Evolutionary conservation across 1,284 basidiomycete genomes (phyloP).

Genomic region (Sanghuangporus baumii): DNA sequence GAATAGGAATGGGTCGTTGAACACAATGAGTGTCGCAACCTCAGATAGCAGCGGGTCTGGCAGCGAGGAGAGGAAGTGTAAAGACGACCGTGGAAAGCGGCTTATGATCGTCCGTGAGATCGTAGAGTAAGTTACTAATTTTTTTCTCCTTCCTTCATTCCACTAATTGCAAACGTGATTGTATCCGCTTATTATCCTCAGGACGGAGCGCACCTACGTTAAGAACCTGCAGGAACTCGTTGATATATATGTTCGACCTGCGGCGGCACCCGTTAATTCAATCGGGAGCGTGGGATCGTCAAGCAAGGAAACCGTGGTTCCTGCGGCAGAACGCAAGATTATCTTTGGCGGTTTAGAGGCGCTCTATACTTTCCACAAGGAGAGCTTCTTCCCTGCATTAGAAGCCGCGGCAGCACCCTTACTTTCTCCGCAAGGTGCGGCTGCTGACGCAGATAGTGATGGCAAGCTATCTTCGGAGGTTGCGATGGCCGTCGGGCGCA

Average conservation of each 20-base stretch:
- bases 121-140: slow-evolving; percentile 56
- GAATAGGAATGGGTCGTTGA: slow-evolving; percentile 51
- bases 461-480: slow-evolving; percentile 71
- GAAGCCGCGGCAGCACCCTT: slow-evolving; percentile 70
- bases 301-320: slow-evolving; percentile 82
- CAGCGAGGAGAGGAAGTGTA: slow-evolving; percentile 75
- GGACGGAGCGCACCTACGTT: slow-evolving; percentile 94
- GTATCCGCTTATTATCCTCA: slow-evolving; percentile 28
- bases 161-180: slow-evolving; percentile 16
- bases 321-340: slow-evolving; percentile 81
- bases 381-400: slow-evolving; percentile 87
- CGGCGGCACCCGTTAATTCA: slow-evolving; percentile 63
- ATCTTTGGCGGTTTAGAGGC: slow-evolving; percentile 92
- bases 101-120: slow-evolving; percentile 81
- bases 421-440: slow-evolving; percentile 41
- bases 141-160: neutral
- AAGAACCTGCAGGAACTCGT: slow-evolving; percentile 89
- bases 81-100: slow-evolving; percentile 81
- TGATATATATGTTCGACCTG: slow-evolving; percentile 92
- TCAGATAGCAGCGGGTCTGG: slow-evolving; percentile 62
- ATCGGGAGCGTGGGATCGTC: slow-evolving; percentile 58
- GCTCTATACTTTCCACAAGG: slow-evolving; percentile 87
- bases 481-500: slow-evolving; percentile 81
- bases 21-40: slow-evolving; percentile 68
- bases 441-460: slow-evolving; percentile 56